Evolutionary conservation across 441 rosid species (phyloP).

Genomic region (Pelargonium cotyledonis): DNA sequence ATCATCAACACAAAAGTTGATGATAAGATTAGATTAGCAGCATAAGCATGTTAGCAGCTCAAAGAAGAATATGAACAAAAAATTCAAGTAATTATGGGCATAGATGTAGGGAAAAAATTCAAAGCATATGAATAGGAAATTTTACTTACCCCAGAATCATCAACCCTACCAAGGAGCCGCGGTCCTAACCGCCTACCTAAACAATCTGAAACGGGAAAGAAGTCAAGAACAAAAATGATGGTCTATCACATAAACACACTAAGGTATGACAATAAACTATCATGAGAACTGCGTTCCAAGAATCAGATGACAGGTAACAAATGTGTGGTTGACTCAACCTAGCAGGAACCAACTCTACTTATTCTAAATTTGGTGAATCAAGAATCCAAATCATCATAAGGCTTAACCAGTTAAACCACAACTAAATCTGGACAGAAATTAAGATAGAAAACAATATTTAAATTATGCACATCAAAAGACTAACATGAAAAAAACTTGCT

Average conservation of each 20-base stretch:
- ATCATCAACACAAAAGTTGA: slow-evolving; percentile 26
- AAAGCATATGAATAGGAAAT: slow-evolving; percentile 6
- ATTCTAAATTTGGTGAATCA: background rate
- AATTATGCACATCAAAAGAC: background rate
- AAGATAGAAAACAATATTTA: background rate
- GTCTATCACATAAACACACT: slow-evolving; percentile 15
- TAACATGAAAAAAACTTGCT: background rate
- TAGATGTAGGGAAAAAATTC: background rate
- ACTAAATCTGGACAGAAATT: background rate
- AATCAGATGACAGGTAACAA: background rate
- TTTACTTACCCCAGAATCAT: slow-evolving; percentile 84
- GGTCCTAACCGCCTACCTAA: slow-evolving; percentile 98
- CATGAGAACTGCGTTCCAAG: background rate
- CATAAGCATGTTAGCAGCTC: slow-evolving; percentile 12
- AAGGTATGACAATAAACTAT: background rate
- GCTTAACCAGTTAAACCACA: background rate
- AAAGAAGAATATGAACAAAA: slow-evolving; percentile 8
- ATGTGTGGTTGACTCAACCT: background rate
- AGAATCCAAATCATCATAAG: background rate
- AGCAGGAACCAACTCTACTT: background rate
- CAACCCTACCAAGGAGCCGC: slow-evolving; percentile 75
- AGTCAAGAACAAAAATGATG: slow-evolving; percentile 20
- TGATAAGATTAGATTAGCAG: slow-evolving; percentile 16
- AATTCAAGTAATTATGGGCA: background rate
- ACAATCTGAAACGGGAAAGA: slow-evolving; percentile 59